phyloP scores from a whole-genome alignment of 192 early-diverging fungal species.

The Coemansia sp. region DNA sequence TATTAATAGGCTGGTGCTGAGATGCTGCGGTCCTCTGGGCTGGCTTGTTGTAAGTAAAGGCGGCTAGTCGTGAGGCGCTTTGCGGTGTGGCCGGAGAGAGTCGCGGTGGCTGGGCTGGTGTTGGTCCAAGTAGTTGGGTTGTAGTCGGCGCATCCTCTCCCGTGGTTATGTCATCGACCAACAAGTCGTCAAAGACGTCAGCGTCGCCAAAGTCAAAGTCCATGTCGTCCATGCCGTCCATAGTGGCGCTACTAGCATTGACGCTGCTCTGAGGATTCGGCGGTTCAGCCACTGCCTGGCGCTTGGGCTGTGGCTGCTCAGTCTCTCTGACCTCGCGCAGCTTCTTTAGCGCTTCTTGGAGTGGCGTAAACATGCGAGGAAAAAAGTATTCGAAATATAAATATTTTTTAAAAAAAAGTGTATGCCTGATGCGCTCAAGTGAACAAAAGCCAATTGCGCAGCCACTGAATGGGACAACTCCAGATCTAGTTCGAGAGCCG shows the following conservation, averaged over 20 bases:
- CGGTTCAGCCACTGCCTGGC: slow-evolving; percentile 4
- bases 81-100: neutral
- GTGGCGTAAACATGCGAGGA: slow-evolving; percentile 26
- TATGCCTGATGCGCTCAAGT: neutral
- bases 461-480: neutral
- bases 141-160: neutral
- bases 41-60: neutral
- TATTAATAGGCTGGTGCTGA: neutral
- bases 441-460: neutral
- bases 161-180: slow-evolving; percentile 1
- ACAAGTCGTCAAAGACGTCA: slow-evolving; percentile 26
- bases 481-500: neutral
- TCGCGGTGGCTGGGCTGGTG: neutral
- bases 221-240: slow-evolving; percentile 12
- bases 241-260: neutral
- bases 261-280: neutral
- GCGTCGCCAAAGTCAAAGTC: slow-evolving; percentile 28
- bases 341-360: slow-evolving; percentile 42
- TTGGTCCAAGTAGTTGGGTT: neutral
- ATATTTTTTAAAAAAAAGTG: neutral
- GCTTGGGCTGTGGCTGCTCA: slow-evolving; percentile 26
- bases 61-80: neutral
- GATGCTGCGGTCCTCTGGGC: neutral
- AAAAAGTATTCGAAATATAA: too few species aligned
- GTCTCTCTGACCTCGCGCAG: slow-evolving; percentile 29